These are phyloP conservation scores for Vitis rupestris DNA, from an alignment of 164 flowering plant genomes.

Conservation along the genomic window DNA sequence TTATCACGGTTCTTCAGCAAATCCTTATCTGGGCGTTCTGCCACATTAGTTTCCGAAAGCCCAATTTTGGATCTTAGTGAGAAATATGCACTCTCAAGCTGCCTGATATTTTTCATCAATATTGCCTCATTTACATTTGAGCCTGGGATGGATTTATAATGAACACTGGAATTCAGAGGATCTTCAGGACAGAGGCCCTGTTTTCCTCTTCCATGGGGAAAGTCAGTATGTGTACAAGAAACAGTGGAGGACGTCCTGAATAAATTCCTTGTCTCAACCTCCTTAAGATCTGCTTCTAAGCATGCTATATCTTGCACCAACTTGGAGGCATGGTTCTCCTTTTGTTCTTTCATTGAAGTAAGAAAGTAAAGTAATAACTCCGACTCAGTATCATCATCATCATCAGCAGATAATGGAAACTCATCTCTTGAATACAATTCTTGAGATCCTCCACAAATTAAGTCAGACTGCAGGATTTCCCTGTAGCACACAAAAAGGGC, in stretches of 20 bases:
- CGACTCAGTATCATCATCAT: conserved; percentile 75
- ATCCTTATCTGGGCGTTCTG: conserved; percentile 42
- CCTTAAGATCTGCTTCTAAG: conserved; percentile 75
- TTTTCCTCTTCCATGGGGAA: conserved; percentile 15
- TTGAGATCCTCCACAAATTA: conserved; percentile 37
- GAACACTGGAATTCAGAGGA: conserved; percentile 18
- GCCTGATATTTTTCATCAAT: conserved; percentile 54
- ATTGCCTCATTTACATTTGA: conserved; percentile 35
- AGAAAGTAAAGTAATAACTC: conserved; percentile 83
- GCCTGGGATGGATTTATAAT: conserved; percentile 11
- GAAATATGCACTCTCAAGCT: conserved; percentile 88
- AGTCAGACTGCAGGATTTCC: conserved; percentile 74
- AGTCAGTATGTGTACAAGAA: conserved; percentile 18
- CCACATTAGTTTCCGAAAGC: conserved; percentile 33
- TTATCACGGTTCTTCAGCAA: conserved; percentile 46
- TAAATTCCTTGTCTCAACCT: conserved; percentile 54
- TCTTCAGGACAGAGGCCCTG: conserved; percentile 14
- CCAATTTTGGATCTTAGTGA: conserved; percentile 65
- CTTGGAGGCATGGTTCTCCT: conserved; percentile 58
- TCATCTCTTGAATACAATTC: conserved; percentile 38
- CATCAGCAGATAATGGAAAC: conserved; percentile 42
- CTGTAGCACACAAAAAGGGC: conserved; percentile 40
- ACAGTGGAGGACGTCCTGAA: conserved; percentile 14
- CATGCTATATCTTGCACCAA: conserved; percentile 53
- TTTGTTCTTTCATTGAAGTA: conserved; percentile 51